These are phyloP conservation scores for Ustilago trichophora DNA, from an alignment of 1,284 basidiomycete genomes.

Conservation along the genomic window DNA sequence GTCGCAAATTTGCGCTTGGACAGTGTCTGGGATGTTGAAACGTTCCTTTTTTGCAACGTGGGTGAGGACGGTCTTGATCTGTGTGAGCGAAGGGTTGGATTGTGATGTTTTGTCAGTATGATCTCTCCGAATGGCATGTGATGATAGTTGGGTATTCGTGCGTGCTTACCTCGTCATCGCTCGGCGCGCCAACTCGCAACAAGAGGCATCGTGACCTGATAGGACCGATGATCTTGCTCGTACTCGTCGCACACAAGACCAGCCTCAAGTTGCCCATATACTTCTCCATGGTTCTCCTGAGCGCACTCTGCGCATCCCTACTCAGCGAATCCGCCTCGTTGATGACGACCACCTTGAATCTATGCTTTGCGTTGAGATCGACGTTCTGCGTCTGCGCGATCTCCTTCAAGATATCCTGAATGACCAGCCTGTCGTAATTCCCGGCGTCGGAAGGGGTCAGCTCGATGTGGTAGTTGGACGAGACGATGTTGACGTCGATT, in stretches of 20 bases:
- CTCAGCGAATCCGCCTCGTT: slow-evolving; percentile 96
- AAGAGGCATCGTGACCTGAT: slow-evolving; percentile 95
- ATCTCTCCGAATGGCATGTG: too few relatives aligned
- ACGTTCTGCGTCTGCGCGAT: slow-evolving; percentile 99
- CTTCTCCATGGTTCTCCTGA: slow-evolving; percentile 96
- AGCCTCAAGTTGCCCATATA: slow-evolving; percentile 98
- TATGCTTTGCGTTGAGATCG: slow-evolving; percentile 90
- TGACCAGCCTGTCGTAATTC: slow-evolving; percentile 91
- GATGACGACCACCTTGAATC: slow-evolving; percentile 99
- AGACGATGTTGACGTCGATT: slow-evolving; percentile 92
- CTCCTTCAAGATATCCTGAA: slow-evolving; percentile 96
- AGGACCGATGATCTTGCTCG: slow-evolving; percentile 93
- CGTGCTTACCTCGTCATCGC: slow-evolving; percentile 71
- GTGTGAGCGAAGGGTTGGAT: neutral
- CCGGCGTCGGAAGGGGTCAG: slow-evolving; percentile 98
- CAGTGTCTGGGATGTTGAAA: slow-evolving; percentile 81
- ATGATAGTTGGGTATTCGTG: too few relatives aligned
- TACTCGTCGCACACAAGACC: slow-evolving; percentile 97
- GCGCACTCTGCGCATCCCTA: slow-evolving; percentile 94
- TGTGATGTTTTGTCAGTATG: too few relatives aligned
- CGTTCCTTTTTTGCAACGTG: slow-evolving; percentile 84
- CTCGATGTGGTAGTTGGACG: slow-evolving; percentile 94
- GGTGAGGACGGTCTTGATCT: slow-evolving; percentile 82
- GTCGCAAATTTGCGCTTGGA: slow-evolving; percentile 77
- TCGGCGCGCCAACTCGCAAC: slow-evolving; percentile 90